phyloP scores from a whole-genome alignment of 306 rosid species.

The Vigna nakashimae region DNA sequence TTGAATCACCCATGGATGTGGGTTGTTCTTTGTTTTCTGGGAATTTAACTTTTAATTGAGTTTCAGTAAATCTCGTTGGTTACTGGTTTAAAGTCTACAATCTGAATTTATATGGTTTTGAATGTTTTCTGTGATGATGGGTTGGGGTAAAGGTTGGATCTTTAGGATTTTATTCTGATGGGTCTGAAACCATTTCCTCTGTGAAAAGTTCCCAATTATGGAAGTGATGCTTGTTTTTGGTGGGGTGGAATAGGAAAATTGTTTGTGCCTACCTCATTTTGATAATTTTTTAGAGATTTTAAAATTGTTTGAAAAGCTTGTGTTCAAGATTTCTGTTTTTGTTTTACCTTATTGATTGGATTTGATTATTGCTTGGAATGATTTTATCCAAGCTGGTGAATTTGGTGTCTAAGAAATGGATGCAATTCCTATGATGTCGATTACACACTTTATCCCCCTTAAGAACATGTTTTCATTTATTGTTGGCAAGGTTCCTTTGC shows the following conservation, averaged over 20 bases:
- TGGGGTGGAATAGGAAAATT: slow-evolving; percentile 21
- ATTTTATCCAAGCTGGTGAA: slow-evolving; percentile 30
- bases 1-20: slow-evolving; percentile 12
- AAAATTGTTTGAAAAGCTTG: slow-evolving; percentile 26
- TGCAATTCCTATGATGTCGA: slow-evolving; percentile 10
- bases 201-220: slow-evolving; percentile 18
- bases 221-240: not conserved
- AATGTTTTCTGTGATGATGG: slow-evolving; percentile 29
- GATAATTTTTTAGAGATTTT: slow-evolving; percentile 12
- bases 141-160: slow-evolving; percentile 28
- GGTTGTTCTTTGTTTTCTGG: slow-evolving; percentile 4
- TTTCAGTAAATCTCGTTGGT: not conserved
- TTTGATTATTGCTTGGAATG: slow-evolving; percentile 19
- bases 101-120: slow-evolving; percentile 27
- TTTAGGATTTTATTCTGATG: slow-evolving; percentile 35
- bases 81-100: not conserved
- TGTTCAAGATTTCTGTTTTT: not conserved
- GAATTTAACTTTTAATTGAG: not conserved
- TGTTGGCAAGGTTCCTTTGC: slow-evolving; percentile 4
- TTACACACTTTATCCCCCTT: slow-evolving; percentile 11
- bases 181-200: slow-evolving; percentile 32
- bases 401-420: slow-evolving; percentile 30
- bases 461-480: not conserved
- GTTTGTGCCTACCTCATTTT: slow-evolving; percentile 12
- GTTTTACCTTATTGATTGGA: slow-evolving; percentile 3